phyloP scores from a whole-genome alignment of 1,284 basidiomycete species.

The Trichosporon inkin region DNA sequence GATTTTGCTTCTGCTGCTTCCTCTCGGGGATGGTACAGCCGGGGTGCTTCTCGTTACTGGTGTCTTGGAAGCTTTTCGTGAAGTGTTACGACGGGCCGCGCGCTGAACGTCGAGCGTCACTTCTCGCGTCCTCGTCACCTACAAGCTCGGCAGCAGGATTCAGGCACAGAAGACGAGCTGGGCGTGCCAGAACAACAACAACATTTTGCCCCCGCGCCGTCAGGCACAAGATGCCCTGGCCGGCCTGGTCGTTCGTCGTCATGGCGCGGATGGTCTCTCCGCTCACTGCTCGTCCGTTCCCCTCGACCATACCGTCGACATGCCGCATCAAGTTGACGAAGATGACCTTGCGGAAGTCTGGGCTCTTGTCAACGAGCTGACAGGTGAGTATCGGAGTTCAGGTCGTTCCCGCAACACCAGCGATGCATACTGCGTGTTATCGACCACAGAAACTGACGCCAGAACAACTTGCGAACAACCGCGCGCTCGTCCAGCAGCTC shows the following conservation, averaged over 20 bases:
- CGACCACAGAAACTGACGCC: slow-evolving; percentile 33
- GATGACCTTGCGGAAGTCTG: slow-evolving; percentile 68
- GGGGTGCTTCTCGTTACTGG: not conserved
- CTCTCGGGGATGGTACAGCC: not conserved
- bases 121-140: slow-evolving; percentile 5
- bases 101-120: not conserved
- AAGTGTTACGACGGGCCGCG: not conserved
- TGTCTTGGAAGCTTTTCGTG: not conserved
- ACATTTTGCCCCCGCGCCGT: not conserved
- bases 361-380: slow-evolving; percentile 72
- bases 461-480: slow-evolving; percentile 82
- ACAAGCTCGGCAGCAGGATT: not conserved
- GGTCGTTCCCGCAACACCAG: not conserved
- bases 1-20: slow-evolving; percentile 1
- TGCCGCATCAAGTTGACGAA: slow-evolving; percentile 52
- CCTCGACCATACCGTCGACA: slow-evolving; percentile 11
- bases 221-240: not conserved
- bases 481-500: slow-evolving; percentile 68
- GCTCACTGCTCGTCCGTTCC: not conserved
- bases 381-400: slow-evolving; percentile 32
- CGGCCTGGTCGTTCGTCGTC: not conserved
- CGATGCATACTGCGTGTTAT: too few species aligned
- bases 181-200: not conserved
- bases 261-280: too few species aligned
- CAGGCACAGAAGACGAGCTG: not conserved